These are phyloP conservation scores for Allomyces javanicus DNA, from an alignment of 192 early-diverging fungal species.

Conservation along the genomic window DNA sequence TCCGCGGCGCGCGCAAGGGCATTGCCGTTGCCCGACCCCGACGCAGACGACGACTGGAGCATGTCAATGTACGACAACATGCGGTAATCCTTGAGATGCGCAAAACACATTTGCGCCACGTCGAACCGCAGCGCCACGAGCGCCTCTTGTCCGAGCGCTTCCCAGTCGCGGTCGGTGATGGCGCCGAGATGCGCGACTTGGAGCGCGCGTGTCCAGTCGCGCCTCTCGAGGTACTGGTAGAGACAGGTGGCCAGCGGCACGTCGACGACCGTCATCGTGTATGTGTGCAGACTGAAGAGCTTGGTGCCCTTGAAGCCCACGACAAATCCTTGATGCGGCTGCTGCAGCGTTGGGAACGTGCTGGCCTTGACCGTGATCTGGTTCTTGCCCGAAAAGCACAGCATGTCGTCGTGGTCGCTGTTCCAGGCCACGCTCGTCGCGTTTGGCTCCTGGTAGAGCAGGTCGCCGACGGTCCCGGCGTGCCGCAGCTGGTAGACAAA, in stretches of 20 bases:
- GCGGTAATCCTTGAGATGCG: slow-evolving; percentile 19
- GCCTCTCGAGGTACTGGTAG: slow-evolving; percentile 25
- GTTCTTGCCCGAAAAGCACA: slow-evolving; percentile 28
- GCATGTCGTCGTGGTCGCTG: slow-evolving; percentile 26
- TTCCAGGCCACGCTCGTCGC: slow-evolving; percentile 36
- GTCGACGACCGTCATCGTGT: slow-evolving; percentile 26
- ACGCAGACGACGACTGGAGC: slow-evolving; percentile 5
- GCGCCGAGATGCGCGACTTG: slow-evolving; percentile 30
- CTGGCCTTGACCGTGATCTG: slow-evolving; percentile 27
- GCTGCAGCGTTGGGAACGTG: slow-evolving; percentile 24
- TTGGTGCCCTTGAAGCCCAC: slow-evolving; percentile 36
- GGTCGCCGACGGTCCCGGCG: slow-evolving; percentile 17
- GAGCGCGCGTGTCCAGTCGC: slow-evolving; percentile 24
- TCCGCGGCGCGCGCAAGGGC: neutral
- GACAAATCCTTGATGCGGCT: slow-evolving; percentile 32
- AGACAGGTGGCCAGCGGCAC: slow-evolving; percentile 27
- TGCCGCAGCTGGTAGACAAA: slow-evolving; percentile 19
- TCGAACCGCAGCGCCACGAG: slow-evolving; percentile 23
- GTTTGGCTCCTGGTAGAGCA: slow-evolving; percentile 38
- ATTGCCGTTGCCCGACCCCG: neutral
- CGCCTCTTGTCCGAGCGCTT: slow-evolving; percentile 22
- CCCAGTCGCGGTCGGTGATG: slow-evolving; percentile 30
- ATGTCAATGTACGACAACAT: slow-evolving; percentile 19
- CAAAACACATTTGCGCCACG: slow-evolving; percentile 24
- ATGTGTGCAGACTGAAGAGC: slow-evolving; percentile 26